Evolutionary conservation across 2,329 filamentous ascomycete genomes (phyloP).

Genomic region (Endocalyx cinctus): DNA sequence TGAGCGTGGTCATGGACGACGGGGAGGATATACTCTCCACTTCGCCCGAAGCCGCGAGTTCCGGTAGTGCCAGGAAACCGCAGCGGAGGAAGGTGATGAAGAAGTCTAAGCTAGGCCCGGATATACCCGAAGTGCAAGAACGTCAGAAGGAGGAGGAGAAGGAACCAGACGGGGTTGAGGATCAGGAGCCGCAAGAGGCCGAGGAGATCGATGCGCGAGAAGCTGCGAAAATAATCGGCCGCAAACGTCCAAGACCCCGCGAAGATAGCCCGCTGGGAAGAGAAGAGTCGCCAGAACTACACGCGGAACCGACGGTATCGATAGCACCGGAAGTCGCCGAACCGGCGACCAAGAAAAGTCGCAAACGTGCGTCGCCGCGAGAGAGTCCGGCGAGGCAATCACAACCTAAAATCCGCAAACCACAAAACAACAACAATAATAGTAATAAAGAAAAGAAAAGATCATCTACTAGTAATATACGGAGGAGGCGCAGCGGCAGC

Average conservation of each 20-base stretch:
- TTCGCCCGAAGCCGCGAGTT: constrained; percentile 22
- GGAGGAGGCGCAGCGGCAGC: too few relatives aligned
- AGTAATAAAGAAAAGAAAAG: constrained; percentile 16
- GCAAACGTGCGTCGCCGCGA: constrained; percentile 26
- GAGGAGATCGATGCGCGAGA: constrained; percentile 40
- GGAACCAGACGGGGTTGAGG: constrained; percentile 1
- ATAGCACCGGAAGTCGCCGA: too few relatives aligned
- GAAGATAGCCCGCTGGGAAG: too few relatives aligned
- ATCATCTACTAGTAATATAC: too few relatives aligned
- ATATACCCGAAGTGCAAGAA: neutral
- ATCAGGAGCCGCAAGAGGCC: constrained; percentile 27
- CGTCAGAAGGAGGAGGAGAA: constrained; percentile 4
- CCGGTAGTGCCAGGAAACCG: constrained; percentile 21
- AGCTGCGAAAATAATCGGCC: constrained; percentile 36
- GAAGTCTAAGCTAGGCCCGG: constrained; percentile 7
- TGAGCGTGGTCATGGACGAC: constrained; percentile 8
- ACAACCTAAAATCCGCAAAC: constrained; percentile 25
- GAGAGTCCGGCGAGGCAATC: constrained; percentile 40
- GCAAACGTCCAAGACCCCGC: constrained; percentile 38
- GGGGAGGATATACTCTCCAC: constrained; percentile 21
- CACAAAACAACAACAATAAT: constrained; percentile 17
- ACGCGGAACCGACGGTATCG: constrained; percentile 30
- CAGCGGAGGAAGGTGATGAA: constrained; percentile 17
- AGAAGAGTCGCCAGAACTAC: constrained; percentile 37
- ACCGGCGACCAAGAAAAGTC: constrained; percentile 29